Evolutionary conservation across 805 yeast genomes (phyloP).

Genomic region (Candida anglica): DNA sequence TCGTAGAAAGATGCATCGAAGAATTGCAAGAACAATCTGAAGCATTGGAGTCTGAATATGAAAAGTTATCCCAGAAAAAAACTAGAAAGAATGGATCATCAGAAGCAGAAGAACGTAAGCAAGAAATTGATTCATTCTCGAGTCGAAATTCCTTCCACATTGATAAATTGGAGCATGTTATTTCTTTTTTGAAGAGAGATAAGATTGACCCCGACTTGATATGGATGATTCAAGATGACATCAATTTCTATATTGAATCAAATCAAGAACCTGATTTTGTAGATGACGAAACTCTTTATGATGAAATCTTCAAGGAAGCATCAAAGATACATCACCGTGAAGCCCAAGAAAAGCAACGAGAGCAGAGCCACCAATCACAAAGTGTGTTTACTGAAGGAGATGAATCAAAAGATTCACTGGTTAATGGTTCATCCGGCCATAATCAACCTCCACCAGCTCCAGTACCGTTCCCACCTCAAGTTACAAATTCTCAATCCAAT

Average conservation of each 20-base stretch:
- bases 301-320: conserved; percentile 33
- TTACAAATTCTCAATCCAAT: neutral
- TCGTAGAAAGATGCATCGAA: conserved; percentile 25
- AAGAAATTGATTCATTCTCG: conserved; percentile 30
- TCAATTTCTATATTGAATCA: conserved; percentile 32
- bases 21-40: conserved; percentile 32
- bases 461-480: conserved; percentile 2
- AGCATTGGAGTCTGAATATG: conserved; percentile 36
- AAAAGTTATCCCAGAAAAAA: conserved; percentile 35
- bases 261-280: conserved; percentile 35
- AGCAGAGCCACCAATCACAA: neutral
- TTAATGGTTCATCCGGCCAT: neutral
- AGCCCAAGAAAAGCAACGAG: neutral
- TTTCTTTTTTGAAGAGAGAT: conserved; percentile 23
- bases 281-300: conserved; percentile 38
- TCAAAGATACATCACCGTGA: neutral
- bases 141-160: conserved; percentile 33
- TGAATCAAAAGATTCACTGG: neutral
- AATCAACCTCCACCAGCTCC: conserved; percentile 5
- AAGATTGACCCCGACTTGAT: conserved; percentile 24
- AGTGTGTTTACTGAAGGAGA: conserved; percentile 2
- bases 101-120: conserved; percentile 37
- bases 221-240: conserved; percentile 36
- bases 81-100: conserved; percentile 32
- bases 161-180: conserved; percentile 29